A percentile compares a stretch with the other conserved stretches of the same genome.
Conservation (phyloP, 768 basidiomycete genomes). For the Neoboletus magnificus region DNA sequence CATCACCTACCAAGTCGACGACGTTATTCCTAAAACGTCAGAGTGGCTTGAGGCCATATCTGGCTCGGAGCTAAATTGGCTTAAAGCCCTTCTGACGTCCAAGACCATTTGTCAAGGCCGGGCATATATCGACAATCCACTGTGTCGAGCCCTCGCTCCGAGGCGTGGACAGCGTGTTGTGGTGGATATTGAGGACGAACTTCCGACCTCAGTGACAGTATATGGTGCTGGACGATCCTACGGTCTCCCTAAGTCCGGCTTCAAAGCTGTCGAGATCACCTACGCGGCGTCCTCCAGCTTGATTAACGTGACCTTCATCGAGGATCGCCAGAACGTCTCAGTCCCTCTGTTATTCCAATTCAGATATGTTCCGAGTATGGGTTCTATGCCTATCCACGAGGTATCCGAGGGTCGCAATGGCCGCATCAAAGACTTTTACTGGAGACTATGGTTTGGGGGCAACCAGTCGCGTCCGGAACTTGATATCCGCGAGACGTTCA, state of each 20-base stretch:
- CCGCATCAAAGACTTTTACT: constrained; percentile 96
- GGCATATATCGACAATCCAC: constrained; percentile 84
- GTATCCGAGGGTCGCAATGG: constrained; percentile 76
- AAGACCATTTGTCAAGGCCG: constrained; percentile 83
- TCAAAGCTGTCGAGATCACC: constrained; percentile 79
- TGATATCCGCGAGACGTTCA: constrained; percentile 76
- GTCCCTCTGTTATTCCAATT: constrained; percentile 83
- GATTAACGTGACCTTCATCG: constrained; percentile 75
- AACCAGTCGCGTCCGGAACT: constrained; percentile 73
- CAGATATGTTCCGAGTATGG: constrained; percentile 82
- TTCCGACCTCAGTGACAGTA: constrained; percentile 57
- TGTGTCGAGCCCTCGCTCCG: constrained; percentile 82
- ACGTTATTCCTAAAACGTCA: constrained; percentile 53
- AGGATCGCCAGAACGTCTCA: constrained; percentile 73
- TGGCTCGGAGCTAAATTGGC: constrained; percentile 81
- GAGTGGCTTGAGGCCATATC: constrained; percentile 85
- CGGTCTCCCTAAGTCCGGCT: constrained; percentile 65
- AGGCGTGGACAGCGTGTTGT: constrained; percentile 77
- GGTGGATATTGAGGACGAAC: constrained; percentile 45
- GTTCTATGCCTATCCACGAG: constrained; percentile 92
- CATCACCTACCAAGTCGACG: constrained; percentile 50
- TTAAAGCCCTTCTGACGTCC: constrained; percentile 78
- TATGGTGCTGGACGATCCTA: constrained; percentile 80
- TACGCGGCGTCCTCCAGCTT: constrained; percentile 50
- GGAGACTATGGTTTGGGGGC: constrained; percentile 97